A percentile compares a stretch with the other conserved stretches of the same genome.
Evolutionary conservation across 352 stramenopile species (phyloP).

Genomic region (Saprolegnia diclina): DNA sequence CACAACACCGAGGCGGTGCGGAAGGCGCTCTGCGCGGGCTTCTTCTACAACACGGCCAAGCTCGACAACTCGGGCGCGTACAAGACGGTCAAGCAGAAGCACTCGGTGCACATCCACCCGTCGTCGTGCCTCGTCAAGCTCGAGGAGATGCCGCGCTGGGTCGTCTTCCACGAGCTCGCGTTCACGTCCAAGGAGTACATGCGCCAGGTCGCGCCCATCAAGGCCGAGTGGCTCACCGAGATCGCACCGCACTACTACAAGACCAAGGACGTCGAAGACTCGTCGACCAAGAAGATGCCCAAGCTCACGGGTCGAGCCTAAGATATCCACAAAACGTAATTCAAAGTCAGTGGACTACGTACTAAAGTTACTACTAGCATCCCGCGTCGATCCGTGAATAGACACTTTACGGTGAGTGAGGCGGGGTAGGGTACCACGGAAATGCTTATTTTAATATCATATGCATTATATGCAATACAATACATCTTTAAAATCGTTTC

Average conservation of each 20-base stretch:
- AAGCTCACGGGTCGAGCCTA: conserved; percentile 45
- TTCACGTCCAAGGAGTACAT: conserved; percentile 99
- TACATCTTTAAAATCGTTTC: no score
- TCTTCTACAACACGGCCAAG: conserved; percentile 99
- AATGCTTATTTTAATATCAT: no score
- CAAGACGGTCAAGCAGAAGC: conserved; percentile 98
- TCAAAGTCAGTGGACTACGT: neutral
- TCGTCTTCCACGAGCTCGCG: conserved; percentile 98
- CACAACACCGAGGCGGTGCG: conserved; percentile 90
- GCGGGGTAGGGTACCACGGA: no score
- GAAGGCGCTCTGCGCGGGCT: conserved; percentile 97
- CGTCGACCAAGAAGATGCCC: conserved; percentile 96
- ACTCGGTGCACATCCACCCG: conserved; percentile 98
- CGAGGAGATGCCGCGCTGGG: conserved; percentile 88
- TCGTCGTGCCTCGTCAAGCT: conserved; percentile 93
- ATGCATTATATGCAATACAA: no score
- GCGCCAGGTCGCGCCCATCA: conserved; percentile 94
- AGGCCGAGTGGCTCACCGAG: conserved; percentile 97
- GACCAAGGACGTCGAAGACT: conserved; percentile 94
- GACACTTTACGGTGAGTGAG: no score
- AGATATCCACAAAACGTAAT: neutral
- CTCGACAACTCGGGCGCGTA: conserved; percentile 95
- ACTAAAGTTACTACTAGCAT: neutral
- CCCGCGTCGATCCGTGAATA: no score
- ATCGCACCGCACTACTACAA: conserved; percentile 99